Conservation (phyloP, 2,329 filamentous ascomycete genomes). For the Talaromyces sp. region DNA sequence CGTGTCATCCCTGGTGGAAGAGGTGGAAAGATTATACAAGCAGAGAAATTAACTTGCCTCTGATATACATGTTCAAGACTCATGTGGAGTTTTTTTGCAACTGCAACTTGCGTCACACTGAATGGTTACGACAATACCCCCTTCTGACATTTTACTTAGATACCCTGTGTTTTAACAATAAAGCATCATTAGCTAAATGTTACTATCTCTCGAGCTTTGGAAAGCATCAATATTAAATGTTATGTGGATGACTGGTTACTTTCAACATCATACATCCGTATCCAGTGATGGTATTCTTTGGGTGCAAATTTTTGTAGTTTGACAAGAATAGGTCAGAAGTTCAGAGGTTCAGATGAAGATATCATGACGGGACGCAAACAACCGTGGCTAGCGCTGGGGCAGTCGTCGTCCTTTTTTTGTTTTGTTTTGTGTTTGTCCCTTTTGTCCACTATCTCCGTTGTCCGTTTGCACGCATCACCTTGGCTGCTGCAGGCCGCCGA, state of each 20-base stretch:
- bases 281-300: background rate
- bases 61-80: background rate
- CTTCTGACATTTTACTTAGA: background rate
- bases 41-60: conserved; percentile 20
- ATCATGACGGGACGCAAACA: background rate
- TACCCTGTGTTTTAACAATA: background rate
- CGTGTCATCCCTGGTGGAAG: conserved; percentile 61
- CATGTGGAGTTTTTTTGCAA: background rate
- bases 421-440: background rate
- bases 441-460: background rate
- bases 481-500: background rate
- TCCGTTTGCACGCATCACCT: background rate
- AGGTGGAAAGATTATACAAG: conserved; percentile 65
- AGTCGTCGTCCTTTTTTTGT: background rate
- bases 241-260: background rate
- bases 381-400: background rate
- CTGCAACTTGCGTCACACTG: background rate
- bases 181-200: background rate
- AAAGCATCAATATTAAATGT: background rate
- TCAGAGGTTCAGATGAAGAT: background rate
- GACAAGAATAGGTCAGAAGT: background rate
- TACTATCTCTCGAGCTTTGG: background rate
- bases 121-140: background rate
- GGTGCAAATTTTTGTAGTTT: background rate
- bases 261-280: no score